phyloP scores from a whole-genome alignment of 1,284 basidiomycete genomes.

The Ustilago sp. region DNA sequence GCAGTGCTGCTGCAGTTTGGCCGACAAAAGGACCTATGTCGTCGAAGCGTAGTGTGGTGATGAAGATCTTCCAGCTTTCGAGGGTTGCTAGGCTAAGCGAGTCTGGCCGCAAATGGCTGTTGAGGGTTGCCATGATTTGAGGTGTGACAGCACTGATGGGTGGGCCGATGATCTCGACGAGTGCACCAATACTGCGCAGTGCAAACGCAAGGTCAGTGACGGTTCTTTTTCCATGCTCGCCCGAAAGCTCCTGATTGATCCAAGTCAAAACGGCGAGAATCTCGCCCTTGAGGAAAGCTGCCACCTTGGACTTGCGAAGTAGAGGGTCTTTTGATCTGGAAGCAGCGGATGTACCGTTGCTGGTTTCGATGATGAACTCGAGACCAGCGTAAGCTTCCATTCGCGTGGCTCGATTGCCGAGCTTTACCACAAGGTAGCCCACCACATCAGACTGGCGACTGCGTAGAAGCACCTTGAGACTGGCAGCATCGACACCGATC shows the following conservation, averaged over 20 bases:
- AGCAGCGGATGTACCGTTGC: slow-evolving; percentile 29
- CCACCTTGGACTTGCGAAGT: slow-evolving; percentile 37
- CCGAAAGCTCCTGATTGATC: slow-evolving; percentile 65
- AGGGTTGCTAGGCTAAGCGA: slow-evolving; percentile 84
- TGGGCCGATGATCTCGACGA: slow-evolving; percentile 80
- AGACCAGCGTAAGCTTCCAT: slow-evolving; percentile 56
- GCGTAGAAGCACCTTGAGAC: slow-evolving; percentile 52
- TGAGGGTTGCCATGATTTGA: slow-evolving; percentile 91
- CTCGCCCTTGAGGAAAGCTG: slow-evolving; percentile 56
- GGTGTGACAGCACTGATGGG: slow-evolving; percentile 57
- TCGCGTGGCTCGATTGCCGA: slow-evolving; percentile 55
- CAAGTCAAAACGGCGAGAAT: slow-evolving; percentile 66
- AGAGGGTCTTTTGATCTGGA: slow-evolving; percentile 21
- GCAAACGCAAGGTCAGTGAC: slow-evolving; percentile 57
- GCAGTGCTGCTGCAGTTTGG: slow-evolving; percentile 85
- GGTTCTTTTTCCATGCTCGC: slow-evolving; percentile 60
- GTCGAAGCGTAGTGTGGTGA: slow-evolving; percentile 77
- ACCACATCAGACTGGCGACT: slow-evolving; percentile 64
- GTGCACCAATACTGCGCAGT: slow-evolving; percentile 78
- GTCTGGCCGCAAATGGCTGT: slow-evolving; percentile 81
- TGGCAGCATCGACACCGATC: slow-evolving; percentile 53
- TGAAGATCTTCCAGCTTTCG: slow-evolving; percentile 83
- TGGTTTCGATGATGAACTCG: slow-evolving; percentile 55
- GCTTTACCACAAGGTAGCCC: slow-evolving; percentile 62
- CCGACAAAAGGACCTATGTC: slow-evolving; percentile 89